phyloP scores from a whole-genome alignment of 352 stramenopile species.

The Pythium sukuiense region DNA sequence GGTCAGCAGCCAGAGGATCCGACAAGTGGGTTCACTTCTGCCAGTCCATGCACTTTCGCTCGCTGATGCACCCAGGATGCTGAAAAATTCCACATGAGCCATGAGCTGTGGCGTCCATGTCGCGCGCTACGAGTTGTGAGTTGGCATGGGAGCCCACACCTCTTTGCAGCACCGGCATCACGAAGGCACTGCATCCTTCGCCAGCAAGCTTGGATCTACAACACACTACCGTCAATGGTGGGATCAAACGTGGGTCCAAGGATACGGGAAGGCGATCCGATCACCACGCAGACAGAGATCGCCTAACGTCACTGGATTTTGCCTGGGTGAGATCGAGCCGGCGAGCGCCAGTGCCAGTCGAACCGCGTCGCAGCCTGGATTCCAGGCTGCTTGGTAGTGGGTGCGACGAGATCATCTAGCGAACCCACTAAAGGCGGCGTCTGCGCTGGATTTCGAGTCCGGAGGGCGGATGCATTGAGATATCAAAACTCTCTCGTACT shows the following conservation, averaged over 20 bases:
- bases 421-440: neutral
- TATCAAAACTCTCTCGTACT: neutral
- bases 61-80: neutral
- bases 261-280: too few species aligned
- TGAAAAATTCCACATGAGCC: neutral
- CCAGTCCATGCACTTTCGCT: neutral
- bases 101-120: too few species aligned
- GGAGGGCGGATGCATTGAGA: neutral
- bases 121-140: too few species aligned
- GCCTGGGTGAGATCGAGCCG: neutral
- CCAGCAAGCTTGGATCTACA: too few species aligned
- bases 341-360: neutral
- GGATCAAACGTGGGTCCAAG: too few species aligned
- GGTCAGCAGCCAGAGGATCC: neutral
- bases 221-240: too few species aligned
- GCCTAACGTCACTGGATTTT: neutral
- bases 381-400: too few species aligned
- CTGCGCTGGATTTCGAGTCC: neutral
- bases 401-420: neutral
- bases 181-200: too few species aligned
- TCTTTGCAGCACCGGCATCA: too few species aligned
- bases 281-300: too few species aligned
- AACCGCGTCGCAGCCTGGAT: neutral
- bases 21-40: neutral
- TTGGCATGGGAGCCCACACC: too few species aligned